A percentile compares a stretch with the other conserved stretches of the same genome.
Conservation (phyloP, 2,329 filamentous ascomycete genomes). For the Aspergillus sclerotialis region DNA sequence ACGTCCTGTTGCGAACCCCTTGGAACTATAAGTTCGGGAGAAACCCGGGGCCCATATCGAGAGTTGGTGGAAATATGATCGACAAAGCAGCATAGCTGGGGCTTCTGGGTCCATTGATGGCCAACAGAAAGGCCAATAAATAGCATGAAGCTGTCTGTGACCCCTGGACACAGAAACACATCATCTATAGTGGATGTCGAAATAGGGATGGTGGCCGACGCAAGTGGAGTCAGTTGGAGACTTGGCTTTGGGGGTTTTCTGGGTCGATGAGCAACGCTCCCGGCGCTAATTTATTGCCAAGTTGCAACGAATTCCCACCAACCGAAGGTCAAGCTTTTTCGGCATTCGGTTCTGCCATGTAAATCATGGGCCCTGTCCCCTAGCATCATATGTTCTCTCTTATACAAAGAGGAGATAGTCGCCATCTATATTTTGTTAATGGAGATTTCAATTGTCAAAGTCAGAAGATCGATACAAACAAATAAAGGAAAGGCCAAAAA, state of each 20-base stretch:
- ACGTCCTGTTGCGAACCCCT: slow-evolving; percentile 2
- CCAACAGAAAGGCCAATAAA: slow-evolving; percentile 4
- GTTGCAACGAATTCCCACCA: too few relatives aligned
- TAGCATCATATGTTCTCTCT: too few relatives aligned
- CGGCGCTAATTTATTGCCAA: too few relatives aligned
- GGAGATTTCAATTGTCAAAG: too few relatives aligned
- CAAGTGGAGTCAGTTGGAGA: neutral
- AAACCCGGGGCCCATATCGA: slow-evolving; percentile 11
- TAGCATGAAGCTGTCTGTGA: slow-evolving; percentile 1
- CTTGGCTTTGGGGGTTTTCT: neutral
- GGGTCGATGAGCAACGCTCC: neutral
- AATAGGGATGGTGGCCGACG: neutral
- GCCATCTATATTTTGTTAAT: too few relatives aligned
- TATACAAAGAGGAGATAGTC: too few relatives aligned
- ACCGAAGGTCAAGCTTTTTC: neutral
- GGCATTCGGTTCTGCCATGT: too few relatives aligned
- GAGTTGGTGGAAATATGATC: slow-evolving; percentile 11
- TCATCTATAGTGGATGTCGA: neutral
- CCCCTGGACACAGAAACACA: neutral
- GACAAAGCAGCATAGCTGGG: slow-evolving; percentile 5
- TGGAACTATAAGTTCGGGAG: slow-evolving; percentile 10
- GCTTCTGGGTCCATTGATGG: slow-evolving; percentile 1
- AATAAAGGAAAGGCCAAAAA: too few relatives aligned
- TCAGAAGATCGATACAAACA: too few relatives aligned
- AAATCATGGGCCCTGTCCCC: too few relatives aligned